Conservation (phyloP, 179 eudicot genomes). For the Silene vulgaris region DNA sequence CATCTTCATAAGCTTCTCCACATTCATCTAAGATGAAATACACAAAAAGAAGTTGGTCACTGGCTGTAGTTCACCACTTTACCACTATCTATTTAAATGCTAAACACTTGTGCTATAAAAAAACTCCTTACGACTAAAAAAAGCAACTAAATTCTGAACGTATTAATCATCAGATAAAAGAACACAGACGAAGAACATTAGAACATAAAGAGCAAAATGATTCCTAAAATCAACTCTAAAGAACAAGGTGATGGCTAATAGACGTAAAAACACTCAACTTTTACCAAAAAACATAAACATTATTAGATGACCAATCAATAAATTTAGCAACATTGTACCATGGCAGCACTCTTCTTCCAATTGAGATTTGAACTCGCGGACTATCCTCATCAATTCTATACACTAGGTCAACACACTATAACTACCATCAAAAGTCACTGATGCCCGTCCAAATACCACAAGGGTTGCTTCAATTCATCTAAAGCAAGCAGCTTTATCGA, state of each 20-base stretch:
- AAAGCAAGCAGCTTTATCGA: too few species aligned
- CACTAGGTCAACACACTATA: too few species aligned
- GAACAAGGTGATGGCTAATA: neutral
- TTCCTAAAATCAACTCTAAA: neutral
- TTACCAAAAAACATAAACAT: too few species aligned
- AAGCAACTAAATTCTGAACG: neutral
- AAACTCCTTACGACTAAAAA: neutral
- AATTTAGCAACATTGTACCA: too few species aligned
- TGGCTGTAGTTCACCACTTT: neutral
- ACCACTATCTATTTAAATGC: too few species aligned
- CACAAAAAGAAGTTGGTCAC: neutral
- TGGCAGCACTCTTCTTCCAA: neutral
- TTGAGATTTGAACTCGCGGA: too few species aligned
- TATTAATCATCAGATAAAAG: too few species aligned
- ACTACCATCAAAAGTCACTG: too few species aligned
- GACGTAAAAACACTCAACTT: neutral
- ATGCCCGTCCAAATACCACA: neutral
- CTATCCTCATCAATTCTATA: too few species aligned
- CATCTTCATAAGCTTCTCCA: conserved; percentile 78
- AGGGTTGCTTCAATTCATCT: neutral
- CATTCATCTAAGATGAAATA: conserved; percentile 51
- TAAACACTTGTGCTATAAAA: too few species aligned
- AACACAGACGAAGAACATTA: too few species aligned
- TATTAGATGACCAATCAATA: neutral
- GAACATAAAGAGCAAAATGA: too few species aligned